These are phyloP conservation scores for Phyllosticta citribraziliensis DNA, from an alignment of 2,329 filamentous ascomycete genomes.

Conservation along the genomic window DNA sequence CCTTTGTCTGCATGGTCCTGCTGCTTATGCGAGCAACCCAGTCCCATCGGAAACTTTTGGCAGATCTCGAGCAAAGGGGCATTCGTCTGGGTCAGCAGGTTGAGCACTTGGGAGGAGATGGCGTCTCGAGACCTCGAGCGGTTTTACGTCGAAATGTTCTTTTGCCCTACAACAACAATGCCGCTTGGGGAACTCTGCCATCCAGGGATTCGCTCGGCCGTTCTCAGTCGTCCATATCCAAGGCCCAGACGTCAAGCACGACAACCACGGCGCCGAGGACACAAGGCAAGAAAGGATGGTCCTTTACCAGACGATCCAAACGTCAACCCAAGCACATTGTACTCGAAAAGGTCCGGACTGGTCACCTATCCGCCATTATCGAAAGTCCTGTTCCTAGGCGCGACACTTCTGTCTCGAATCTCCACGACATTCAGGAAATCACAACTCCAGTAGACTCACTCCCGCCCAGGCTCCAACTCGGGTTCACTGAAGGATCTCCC, in stretches of 20 bases:
- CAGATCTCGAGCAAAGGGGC: constrained; percentile 25
- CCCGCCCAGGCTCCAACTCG: background rate
- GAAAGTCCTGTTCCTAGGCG: constrained; percentile 6
- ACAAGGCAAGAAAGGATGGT: background rate
- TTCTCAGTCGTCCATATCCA: constrained; percentile 9
- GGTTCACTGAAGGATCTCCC: background rate
- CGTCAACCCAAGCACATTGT: constrained; percentile 8
- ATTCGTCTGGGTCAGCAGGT: constrained; percentile 18
- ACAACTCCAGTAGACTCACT: background rate
- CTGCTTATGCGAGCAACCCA: constrained; percentile 20
- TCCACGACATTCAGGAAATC: background rate
- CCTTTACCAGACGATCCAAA: constrained; percentile 4
- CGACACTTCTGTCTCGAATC: background rate
- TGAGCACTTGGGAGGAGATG: constrained; percentile 11
- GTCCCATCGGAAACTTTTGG: constrained; percentile 21
- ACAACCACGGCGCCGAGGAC: background rate
- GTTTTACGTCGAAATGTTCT: constrained; percentile 23
- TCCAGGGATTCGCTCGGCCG: constrained; percentile 20
- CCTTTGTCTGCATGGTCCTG: constrained; percentile 17
- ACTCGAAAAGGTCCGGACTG: constrained; percentile 2
- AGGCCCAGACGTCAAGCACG: background rate
- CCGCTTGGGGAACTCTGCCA: constrained; percentile 32
- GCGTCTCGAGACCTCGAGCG: constrained; percentile 20
- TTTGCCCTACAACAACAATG: constrained; percentile 25
- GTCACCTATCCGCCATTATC: constrained; percentile 17